Base-by-base conservation (phyloP, 768 basidiomycete genomes). In the Tulasnella sp. region DNA sequence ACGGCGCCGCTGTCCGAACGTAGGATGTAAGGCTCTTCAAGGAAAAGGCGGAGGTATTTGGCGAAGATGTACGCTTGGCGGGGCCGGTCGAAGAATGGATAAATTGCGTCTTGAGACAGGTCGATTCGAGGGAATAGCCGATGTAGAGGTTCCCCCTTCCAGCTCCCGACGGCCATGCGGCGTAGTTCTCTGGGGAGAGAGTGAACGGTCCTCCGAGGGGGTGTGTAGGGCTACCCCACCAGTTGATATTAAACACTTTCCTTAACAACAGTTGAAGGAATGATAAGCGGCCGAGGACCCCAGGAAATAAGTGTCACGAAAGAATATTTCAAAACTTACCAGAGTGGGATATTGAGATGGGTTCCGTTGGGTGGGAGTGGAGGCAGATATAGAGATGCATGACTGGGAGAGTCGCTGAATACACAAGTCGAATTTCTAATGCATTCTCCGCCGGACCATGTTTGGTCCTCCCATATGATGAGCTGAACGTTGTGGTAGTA, bases 51-150 rank as follows among this genome's bases (percentile, higher is more conserved):
- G 15, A 52, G 50, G 19, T 31, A 27, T 52, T 52, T 52, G 8
- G 15, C 50, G 29, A 52, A 19, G 25, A 52, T 31, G 50, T 29
- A 52, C 19, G 43, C 53, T 45, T 52, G 54, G 9, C 41, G 29
- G 4, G 55, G 53, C 2, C 63, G 49, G 10, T 57, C 41, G 11
- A 30, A 30, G 19, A 15, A 22, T 17, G 41, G 49, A 63, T 34
- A n/a, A 61, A 30, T 12, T 49, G 55, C 2, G 22, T 22, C 19
- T 51, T 49, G 2, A 31, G 38, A 46, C 60, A 61, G 9, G 53
- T 48, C 29, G 38, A 25, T 25, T 61, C 60, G 41, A 61, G 27
- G 31, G 34, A 38, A 34, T 60, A 60, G 9, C 59, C 59, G n/a
- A 52, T 5, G n/a, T 52, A 52, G 27, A 27, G 31, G 50, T 52